Base-by-base conservation (phyloP, 441 rosid species). In the Manihot esculenta region DNA sequence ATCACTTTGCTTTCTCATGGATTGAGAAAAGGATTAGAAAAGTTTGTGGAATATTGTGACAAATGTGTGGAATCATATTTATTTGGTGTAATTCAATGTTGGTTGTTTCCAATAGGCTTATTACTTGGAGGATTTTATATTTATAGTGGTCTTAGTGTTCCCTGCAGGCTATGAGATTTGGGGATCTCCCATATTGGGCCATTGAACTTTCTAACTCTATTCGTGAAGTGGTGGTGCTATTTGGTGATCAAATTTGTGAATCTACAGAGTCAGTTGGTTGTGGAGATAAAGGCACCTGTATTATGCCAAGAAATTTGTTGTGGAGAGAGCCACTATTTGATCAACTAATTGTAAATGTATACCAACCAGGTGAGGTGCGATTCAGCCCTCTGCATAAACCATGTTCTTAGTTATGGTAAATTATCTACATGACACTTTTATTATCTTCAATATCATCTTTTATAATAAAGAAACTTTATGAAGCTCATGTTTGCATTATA, bases 331-430 rank as follows among this genome's bases (percentile, higher is more conserved):
- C 96, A 27, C 79, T 88, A 6, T 94, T 88, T 64, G 94, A 94
- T 74, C 99, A 91, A 68, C 82, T 94, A 5, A 91, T 91, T 74
- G 92, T 77, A 71, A 91, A 94, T 66, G 74, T 82, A 20, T 91
- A 91, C 82, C 95, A 84, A 72, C 96, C 93, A 64, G 92, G 96
- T 70, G 90, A 90, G 97, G 98, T 91, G 81, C 23, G 91, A 49
- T 55, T 12, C 20, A 56, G 18, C 30, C 53, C 24, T 21, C 72
- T 66, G 7, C n/a, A 65, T 64, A 62, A 59, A 14, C 67, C 23
- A 23, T 69, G 6, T 21, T 44, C 54, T 24, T 11, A 55, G 60
- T 23, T 55, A 15, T 10, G 30, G 21, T 62, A 41, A 11, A 20
- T 21, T 20, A 12, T 62, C 13, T 0, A 62, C 26, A 38, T 38